Conservation (phyloP, 495 filamentous ascomycete species). For the Penicillium paradoxum region DNA sequence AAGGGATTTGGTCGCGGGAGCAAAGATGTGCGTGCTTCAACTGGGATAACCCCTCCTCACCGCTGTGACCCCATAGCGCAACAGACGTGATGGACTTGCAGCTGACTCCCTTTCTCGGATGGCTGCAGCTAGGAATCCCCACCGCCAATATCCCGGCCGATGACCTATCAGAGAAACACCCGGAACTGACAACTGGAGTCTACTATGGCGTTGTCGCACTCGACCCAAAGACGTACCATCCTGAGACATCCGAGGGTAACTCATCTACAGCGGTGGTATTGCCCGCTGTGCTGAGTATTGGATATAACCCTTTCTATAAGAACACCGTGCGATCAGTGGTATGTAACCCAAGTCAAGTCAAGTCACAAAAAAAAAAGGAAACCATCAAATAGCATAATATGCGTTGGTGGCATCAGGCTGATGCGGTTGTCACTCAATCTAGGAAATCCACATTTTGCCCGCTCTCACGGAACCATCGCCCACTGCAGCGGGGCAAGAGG, state of each 20-base stretch:
- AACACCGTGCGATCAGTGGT: constrained; percentile 72
- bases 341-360: constrained; percentile 14
- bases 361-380: too few species aligned
- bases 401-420: too few species aligned
- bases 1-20: constrained; percentile 91
- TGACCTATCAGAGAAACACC: constrained; percentile 62
- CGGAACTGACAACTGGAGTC: constrained; percentile 67
- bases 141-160: constrained; percentile 93
- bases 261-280: constrained; percentile 48
- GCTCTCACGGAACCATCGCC: constrained; percentile 47
- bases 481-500: constrained; percentile 17
- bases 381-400: background rate
- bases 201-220: constrained; percentile 88
- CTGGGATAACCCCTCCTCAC: background rate
- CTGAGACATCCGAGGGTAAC: background rate
- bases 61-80: background rate
- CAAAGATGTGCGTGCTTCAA: constrained; percentile 58
- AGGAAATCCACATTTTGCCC: constrained; percentile 87
- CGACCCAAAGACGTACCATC: constrained; percentile 29
- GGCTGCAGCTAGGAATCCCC: constrained; percentile 74
- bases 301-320: constrained; percentile 94
- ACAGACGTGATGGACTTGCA: background rate
- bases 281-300: constrained; percentile 90
- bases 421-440: background rate
- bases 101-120: constrained; percentile 2